These are phyloP conservation scores for Saussurea involucrata DNA, from an alignment of 129 eudicot species.

Conservation along the genomic window DNA sequence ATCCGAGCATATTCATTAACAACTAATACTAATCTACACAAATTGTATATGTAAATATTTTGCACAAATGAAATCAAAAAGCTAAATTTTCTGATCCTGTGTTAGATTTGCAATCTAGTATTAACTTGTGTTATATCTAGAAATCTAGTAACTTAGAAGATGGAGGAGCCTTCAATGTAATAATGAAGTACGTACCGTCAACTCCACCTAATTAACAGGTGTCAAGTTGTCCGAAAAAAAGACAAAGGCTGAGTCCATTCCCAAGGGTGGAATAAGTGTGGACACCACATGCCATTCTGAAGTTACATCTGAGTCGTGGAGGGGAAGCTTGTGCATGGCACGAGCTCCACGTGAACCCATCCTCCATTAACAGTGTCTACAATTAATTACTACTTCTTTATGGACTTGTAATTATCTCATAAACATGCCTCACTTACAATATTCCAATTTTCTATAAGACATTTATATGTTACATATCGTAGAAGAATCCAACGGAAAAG, in stretches of 20 bases:
- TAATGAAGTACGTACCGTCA: neutral
- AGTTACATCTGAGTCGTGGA: neutral
- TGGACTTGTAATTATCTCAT: neutral
- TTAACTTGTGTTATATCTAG: neutral
- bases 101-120: neutral
- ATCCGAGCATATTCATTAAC: neutral
- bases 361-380: neutral
- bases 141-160: neutral
- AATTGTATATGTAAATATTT: neutral
- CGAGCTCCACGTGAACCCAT: constrained; percentile 11
- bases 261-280: constrained; percentile 4
- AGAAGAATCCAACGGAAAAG: neutral
- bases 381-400: neutral
- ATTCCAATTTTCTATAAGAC: neutral
- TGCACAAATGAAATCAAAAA: neutral
- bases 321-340: constrained; percentile 10
- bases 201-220: neutral
- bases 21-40: neutral
- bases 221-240: neutral
- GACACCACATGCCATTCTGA: neutral
- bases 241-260: neutral
- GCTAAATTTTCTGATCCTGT: neutral
- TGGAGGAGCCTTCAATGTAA: neutral
- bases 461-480: neutral
- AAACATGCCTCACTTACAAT: neutral